phyloP scores from a whole-genome alignment of 768 basidiomycete species.

The Boletus huronensis region DNA sequence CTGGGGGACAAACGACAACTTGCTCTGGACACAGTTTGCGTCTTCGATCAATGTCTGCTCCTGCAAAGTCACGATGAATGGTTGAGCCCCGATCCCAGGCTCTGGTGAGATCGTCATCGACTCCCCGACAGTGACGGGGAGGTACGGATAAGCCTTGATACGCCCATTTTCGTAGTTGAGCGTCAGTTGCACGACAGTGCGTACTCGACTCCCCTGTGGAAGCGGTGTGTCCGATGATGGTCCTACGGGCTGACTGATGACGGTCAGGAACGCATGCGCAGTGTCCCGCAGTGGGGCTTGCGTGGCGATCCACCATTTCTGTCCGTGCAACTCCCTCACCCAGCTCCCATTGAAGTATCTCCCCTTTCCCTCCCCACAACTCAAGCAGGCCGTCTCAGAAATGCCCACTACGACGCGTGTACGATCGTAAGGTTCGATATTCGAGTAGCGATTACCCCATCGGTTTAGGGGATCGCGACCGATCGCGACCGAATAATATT shows the following conservation, averaged over 20 bases:
- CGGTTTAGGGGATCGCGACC: slow-evolving; percentile 45
- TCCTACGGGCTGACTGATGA: slow-evolving; percentile 51
- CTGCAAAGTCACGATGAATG: slow-evolving; percentile 58
- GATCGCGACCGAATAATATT: slow-evolving; percentile 56
- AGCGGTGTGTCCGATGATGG: slow-evolving; percentile 29
- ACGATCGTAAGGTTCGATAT: slow-evolving; percentile 79
- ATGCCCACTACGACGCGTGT: slow-evolving; percentile 61
- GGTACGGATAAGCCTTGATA: slow-evolving; percentile 76
- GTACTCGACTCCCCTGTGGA: slow-evolving; percentile 45
- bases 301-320: slow-evolving; percentile 81
- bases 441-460: slow-evolving; percentile 62
- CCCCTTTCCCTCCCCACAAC: slow-evolving; percentile 30
- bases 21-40: slow-evolving; percentile 61
- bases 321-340: slow-evolving; percentile 71
- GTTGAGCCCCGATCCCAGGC: slow-evolving; percentile 34
- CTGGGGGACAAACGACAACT: slow-evolving; percentile 49
- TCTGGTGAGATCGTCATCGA: slow-evolving; percentile 47
- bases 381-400: slow-evolving; percentile 12
- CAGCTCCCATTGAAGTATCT: slow-evolving; percentile 83
- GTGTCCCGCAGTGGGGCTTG: slow-evolving; percentile 76
- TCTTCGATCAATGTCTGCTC: slow-evolving; percentile 44
- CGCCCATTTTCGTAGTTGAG: slow-evolving; percentile 64
- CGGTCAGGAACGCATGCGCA: slow-evolving; percentile 71
- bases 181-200: slow-evolving; percentile 82
- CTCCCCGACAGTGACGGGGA: slow-evolving; percentile 58